Conservation (phyloP, 345 rosid genomes). For the Nasturtium officinale region DNA sequence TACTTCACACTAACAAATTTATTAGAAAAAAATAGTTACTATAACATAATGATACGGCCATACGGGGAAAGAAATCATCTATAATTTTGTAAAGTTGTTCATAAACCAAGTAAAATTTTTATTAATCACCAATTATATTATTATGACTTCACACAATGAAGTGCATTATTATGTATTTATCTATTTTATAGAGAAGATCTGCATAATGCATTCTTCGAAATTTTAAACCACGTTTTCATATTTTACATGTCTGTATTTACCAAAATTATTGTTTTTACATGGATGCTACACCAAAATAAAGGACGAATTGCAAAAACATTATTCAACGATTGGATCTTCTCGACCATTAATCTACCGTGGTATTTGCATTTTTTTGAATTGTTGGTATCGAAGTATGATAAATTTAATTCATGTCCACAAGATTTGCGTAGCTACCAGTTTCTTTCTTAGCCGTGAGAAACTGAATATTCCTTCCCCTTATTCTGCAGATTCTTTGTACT, state of each 20-base stretch:
- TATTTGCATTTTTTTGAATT: background rate
- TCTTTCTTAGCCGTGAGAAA: background rate
- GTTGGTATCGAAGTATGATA: background rate
- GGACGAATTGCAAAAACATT: background rate
- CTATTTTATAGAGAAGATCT: background rate
- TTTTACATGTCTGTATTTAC: too few species aligned
- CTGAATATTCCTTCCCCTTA: conserved; percentile 20
- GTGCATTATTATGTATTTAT: background rate
- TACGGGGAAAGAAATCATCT: background rate
- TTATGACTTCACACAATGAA: background rate
- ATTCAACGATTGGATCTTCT: background rate
- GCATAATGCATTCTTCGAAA: background rate
- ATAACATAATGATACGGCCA: too few species aligned
- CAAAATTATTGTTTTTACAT: too few species aligned
- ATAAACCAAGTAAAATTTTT: background rate
- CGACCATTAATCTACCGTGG: background rate
- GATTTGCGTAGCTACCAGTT: conserved; percentile 8
- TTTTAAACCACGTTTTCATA: background rate
- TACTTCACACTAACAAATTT: background rate
- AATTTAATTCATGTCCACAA: background rate
- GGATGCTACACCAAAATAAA: background rate
- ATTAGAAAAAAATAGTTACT: background rate
- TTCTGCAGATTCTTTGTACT: conserved; percentile 30
- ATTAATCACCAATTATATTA: background rate
- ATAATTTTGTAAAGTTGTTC: background rate